Conservation (phyloP, 2,329 filamentous ascomycete genomes). For the Neocucurbitaria cava region DNA sequence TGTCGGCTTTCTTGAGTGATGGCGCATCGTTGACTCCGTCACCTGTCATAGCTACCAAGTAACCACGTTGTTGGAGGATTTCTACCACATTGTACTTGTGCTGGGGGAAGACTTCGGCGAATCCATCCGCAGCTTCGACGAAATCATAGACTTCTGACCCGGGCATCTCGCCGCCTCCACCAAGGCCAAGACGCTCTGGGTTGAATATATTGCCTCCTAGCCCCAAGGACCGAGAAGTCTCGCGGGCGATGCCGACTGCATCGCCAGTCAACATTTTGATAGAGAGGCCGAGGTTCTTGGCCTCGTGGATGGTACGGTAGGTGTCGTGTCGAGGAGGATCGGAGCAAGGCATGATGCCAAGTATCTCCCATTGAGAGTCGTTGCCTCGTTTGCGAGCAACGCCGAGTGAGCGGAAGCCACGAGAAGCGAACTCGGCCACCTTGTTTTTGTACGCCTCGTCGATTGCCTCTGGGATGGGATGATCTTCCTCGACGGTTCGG, state of each 20-base stretch:
- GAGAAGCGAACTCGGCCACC: conserved; percentile 87
- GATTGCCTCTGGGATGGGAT: conserved; percentile 76
- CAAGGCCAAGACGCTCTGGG: conserved; percentile 88
- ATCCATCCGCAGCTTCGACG: conserved; percentile 93
- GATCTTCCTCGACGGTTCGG: conserved; percentile 85
- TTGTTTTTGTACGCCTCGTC: conserved; percentile 90
- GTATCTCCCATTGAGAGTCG: conserved; percentile 79
- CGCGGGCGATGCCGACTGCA: conserved; percentile 89
- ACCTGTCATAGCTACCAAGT: conserved; percentile 95
- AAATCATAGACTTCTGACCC: conserved; percentile 95
- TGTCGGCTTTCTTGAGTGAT: conserved; percentile 94
- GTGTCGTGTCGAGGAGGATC: conserved; percentile 92
- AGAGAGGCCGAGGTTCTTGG: conserved; percentile 83
- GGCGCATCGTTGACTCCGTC: conserved; percentile 95
- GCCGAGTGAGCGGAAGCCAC: conserved; percentile 93
- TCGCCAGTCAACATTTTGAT: conserved; percentile 98
- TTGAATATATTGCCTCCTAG: conserved; percentile 88
- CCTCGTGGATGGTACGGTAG: conserved; percentile 87
- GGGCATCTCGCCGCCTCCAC: conserved; percentile 89
- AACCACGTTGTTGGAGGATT: conserved; percentile 90
- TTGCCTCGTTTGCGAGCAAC: conserved; percentile 88
- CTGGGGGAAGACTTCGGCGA: conserved; percentile 92
- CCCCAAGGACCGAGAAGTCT: conserved; percentile 89
- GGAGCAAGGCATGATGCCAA: conserved; percentile 94
- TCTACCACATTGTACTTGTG: conserved; percentile 96